These are phyloP conservation scores for Grigorovia humatica DNA, from an alignment of 805 yeast species.

Conservation along the genomic window DNA sequence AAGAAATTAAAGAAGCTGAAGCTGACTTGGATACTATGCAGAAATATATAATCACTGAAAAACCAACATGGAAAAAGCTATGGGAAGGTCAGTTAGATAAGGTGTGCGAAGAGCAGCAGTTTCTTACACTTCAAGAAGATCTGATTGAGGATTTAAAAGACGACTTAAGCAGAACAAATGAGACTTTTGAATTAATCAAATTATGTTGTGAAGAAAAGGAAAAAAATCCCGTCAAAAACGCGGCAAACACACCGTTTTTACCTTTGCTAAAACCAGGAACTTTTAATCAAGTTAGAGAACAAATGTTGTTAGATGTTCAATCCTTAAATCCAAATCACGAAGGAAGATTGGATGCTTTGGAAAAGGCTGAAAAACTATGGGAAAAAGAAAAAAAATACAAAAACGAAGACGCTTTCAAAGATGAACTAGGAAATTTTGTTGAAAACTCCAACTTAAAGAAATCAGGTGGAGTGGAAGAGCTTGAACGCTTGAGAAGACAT, in stretches of 20 bases:
- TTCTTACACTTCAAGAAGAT: conserved; percentile 82
- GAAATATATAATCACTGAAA: conserved; percentile 56
- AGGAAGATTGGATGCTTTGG: conserved; percentile 76
- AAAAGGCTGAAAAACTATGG: conserved; percentile 73
- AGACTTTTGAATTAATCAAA: conserved; percentile 73
- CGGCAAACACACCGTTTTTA: conserved; percentile 24
- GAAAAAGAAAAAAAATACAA: conserved; percentile 55
- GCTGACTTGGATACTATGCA: conserved; percentile 42
- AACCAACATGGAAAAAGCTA: conserved; percentile 75
- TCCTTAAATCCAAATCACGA: conserved; percentile 79
- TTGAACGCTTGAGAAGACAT: conserved; percentile 56
- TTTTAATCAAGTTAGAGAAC: conserved; percentile 54
- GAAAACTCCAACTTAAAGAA: conserved; percentile 64
- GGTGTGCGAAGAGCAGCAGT: conserved; percentile 90
- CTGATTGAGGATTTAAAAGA: conserved; percentile 67
- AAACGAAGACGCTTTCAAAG: conserved; percentile 58
- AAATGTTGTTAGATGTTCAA: conserved; percentile 68
- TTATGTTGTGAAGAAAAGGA: conserved; percentile 71
- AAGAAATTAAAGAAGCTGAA: conserved; percentile 55
- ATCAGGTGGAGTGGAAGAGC: conserved; percentile 83
- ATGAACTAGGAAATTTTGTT: conserved; percentile 78
- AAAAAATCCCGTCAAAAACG: conserved; percentile 41
- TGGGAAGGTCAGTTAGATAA: conserved; percentile 89
- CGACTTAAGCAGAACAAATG: conserved; percentile 69
- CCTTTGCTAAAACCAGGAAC: conserved; percentile 57